Base-by-base conservation (phyloP, 2,329 filamentous ascomycete species). In the Phaeosphaeriaceae sp. region DNA sequence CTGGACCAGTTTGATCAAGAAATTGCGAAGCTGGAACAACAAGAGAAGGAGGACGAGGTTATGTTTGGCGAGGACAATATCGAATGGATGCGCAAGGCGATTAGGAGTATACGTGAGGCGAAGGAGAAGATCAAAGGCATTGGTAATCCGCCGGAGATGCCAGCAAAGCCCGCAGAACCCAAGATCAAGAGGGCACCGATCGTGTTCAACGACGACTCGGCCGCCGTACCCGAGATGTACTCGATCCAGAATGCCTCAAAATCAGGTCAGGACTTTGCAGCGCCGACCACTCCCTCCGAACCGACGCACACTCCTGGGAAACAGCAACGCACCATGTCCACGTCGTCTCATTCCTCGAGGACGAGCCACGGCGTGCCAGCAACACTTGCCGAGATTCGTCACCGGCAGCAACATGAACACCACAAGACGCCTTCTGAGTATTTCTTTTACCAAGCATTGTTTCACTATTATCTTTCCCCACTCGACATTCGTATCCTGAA, bases 401-500 rank as follows among this genome's bases (percentile, higher is more conserved):
- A 79, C 57, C 78, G 79, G 31, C 79, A 81, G 51, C 72, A 78
- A 19, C 78, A 82, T 61, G 79, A 79, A 44, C 80, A 80, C 49
- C 79, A 80, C 51, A 70, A 77, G 22, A 76, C 76, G 3, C 80
- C 81, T 1, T 76, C 81, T 19, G 85, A 88, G 56, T 96, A 94
- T 67, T 92, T 90, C 77, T 97, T 97, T 75, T 97, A 97, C 77
- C 91, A 92, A 66, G 90, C 92, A 0, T 85, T 93, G 1, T 89
- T 91, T 21, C 93, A 97, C 68, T 90, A 96, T 49, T 97, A 97
- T 68, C 85, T 97, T 3, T 96, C 92, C 0, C 90, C 93, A 0
- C 84, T 97, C 33, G 93, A 97, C 73, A 97, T 97, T 61, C 89
- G 93, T 51, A 97, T 97, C 60, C 82, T 97, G 31, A 96, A 96